Conservation (phyloP, 495 filamentous ascomycete species). For the Xylaria cubensis region DNA sequence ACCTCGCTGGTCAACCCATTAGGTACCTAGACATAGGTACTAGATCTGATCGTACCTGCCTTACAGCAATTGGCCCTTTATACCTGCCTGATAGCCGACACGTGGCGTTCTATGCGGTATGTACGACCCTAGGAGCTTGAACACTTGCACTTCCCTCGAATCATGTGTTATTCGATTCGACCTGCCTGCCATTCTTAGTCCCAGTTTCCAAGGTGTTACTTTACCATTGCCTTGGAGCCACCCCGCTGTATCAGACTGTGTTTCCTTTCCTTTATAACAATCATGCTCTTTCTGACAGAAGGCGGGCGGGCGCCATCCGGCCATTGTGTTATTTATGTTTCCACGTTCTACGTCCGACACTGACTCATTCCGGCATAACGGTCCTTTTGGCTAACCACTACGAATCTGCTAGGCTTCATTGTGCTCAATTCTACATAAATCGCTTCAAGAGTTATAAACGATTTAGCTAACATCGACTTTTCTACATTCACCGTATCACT, state of each 20-base stretch:
- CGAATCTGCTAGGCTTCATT: constrained; percentile 29
- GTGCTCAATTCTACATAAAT: constrained; percentile 28
- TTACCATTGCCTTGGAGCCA: neutral
- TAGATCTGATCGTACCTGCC: neutral
- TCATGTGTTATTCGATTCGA: neutral
- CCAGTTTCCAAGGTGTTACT: neutral
- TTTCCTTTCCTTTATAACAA: neutral
- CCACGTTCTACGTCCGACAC: neutral
- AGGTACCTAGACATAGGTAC: constrained; percentile 10
- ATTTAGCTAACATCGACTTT: constrained; percentile 35
- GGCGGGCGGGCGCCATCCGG: neutral
- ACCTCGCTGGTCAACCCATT: neutral
- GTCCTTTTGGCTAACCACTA: constrained; percentile 13
- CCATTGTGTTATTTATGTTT: neutral
- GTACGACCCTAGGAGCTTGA: neutral
- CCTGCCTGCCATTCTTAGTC: neutral
- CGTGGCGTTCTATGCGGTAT: constrained; percentile 26
- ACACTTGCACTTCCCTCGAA: neutral
- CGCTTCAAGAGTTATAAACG: constrained; percentile 29
- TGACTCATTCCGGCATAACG: neutral
- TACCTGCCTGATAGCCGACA: neutral
- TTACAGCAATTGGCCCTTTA: constrained; percentile 8
- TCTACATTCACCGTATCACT: constrained; percentile 13
- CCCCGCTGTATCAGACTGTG: neutral
- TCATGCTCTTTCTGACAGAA: neutral